Percentiles rank a stretch among this genome's conserved stretches.
Conservation (phyloP, 345 rosid species). For the Citrus unshiu region DNA sequence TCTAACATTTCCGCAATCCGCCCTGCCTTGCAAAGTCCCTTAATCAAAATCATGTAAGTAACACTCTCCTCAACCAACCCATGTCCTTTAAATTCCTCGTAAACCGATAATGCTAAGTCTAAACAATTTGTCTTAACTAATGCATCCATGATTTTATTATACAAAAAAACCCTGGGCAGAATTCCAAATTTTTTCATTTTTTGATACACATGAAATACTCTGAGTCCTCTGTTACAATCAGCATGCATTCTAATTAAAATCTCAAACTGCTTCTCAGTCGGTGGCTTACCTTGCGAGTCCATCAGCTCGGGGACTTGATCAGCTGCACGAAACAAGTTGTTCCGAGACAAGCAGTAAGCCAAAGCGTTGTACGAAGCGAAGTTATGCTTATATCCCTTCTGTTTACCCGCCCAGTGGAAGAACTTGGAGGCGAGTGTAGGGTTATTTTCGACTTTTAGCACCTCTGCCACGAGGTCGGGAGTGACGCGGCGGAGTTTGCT, state of each 20-base stretch:
- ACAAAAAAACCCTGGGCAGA: constrained; percentile 68
- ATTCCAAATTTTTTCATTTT: constrained; percentile 86
- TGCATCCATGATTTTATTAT: constrained; percentile 75
- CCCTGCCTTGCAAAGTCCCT: constrained; percentile 75
- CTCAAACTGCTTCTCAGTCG: constrained; percentile 83
- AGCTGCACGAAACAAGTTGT: constrained; percentile 62
- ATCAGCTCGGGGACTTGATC: constrained; percentile 87
- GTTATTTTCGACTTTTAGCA: constrained; percentile 53
- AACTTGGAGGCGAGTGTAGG: constrained; percentile 69
- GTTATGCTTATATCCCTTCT: constrained; percentile 71
- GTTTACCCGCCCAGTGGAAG: constrained; percentile 95
- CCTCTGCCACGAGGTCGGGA: constrained; percentile 73
- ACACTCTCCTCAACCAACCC: constrained; percentile 72
- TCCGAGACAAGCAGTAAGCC: constrained; percentile 78
- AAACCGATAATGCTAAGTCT: constrained; percentile 72
- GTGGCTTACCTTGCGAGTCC: constrained; percentile 79
- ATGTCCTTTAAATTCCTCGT: constrained; percentile 68
- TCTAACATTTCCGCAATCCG: constrained; percentile 55
- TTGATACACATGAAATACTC: constrained; percentile 76
- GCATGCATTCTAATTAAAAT: constrained; percentile 91
- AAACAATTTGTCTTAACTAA: constrained; percentile 59
- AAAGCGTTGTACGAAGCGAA: constrained; percentile 85
- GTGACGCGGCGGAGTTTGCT: constrained; percentile 87
- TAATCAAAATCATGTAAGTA: constrained; percentile 73
- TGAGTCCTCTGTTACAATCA: constrained; percentile 73